Evolutionary conservation across 495 filamentous ascomycete genomes (phyloP), one percentile per base, ranked within the genome.

Genomic region (Collariella sp.): DNA sequence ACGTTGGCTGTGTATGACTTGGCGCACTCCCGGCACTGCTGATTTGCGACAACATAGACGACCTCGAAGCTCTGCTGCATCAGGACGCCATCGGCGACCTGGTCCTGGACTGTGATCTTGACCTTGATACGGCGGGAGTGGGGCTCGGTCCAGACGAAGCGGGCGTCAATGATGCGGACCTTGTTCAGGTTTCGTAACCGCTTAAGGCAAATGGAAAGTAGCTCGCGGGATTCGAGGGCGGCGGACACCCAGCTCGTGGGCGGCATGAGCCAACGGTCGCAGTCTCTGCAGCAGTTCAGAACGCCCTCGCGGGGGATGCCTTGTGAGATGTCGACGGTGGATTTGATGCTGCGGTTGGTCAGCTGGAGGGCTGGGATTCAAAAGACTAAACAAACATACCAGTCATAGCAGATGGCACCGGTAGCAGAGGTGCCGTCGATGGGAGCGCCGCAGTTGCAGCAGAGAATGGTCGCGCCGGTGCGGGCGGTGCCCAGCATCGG

Each of bases 101-200:
- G 67, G 36, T 81, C 80, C 64, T 98, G 91, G 16, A 98, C 80
- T 0, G 89, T 95, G 62, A 98, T 86, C 72, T 95, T 94, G 58
- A 98, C 83, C 65, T 87, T 90, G 47, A 98, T 77, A 62, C 93
- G 76, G 62, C 88, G 76, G 46, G 88, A 94, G 74, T 98, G 93
- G 7, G 93, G 93, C 71, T 98, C 93, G 3, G 93, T 98, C 93
- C 93, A 98, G 59, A 96, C 88, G 66, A 98, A 98, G 62, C 81
- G 86, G 34, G 93, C 93, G 62, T 98, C 93, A 64, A 93, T 89
- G 56, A 98, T 90, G 39, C 93, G 77, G 50, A 94, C 87, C 72
- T 88, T 93, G 61, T 80, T 77, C 51, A 98, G 69, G 36, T 91
- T 89, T 47, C 82, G 76, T 52, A 98, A 69, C 62, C 86, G 87